phyloP scores from a whole-genome alignment of 164 flowering plant genomes.

The Chloranthus sessilifolius region DNA sequence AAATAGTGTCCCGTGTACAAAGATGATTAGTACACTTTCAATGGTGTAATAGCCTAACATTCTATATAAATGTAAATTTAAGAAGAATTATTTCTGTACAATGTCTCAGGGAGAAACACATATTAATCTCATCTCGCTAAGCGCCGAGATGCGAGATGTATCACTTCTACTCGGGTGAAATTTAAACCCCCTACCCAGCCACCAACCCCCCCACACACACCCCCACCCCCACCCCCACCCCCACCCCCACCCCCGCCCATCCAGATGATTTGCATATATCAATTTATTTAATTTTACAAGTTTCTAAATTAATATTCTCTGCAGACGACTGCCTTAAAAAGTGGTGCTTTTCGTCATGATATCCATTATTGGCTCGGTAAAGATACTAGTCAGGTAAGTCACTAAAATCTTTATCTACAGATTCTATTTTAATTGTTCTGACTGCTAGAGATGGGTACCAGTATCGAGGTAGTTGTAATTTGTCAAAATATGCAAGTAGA shows the following conservation, averaged over 20 bases:
- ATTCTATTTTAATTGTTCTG: neutral
- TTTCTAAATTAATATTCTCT: constrained; percentile 5
- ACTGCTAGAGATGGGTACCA: neutral
- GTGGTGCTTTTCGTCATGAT: constrained; percentile 89
- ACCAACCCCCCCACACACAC: neutral
- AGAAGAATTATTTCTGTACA: too few relatives aligned
- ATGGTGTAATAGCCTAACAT: too few relatives aligned
- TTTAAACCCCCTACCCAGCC: neutral
- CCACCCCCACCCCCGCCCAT: neutral
- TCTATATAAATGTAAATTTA: too few relatives aligned
- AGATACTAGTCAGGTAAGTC: constrained; percentile 78
- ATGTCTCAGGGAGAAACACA: too few relatives aligned
- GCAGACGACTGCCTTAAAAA: constrained; percentile 87
- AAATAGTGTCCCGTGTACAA: too few relatives aligned
- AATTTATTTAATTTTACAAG: neutral
- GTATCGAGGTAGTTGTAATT: neutral
- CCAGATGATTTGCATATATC: too few relatives aligned
- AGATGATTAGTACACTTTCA: too few relatives aligned
- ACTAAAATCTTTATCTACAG: neutral
- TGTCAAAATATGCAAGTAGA: neutral
- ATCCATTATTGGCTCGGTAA: constrained; percentile 99
- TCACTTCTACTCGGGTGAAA: neutral
- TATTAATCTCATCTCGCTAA: too few relatives aligned
- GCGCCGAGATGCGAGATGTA: too few relatives aligned
- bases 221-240: too few relatives aligned